Percentiles rank a stretch among this genome's conserved stretches.
Conservation (phyloP, 1,284 basidiomycete genomes). For the Cryptococcus floricola region DNA sequence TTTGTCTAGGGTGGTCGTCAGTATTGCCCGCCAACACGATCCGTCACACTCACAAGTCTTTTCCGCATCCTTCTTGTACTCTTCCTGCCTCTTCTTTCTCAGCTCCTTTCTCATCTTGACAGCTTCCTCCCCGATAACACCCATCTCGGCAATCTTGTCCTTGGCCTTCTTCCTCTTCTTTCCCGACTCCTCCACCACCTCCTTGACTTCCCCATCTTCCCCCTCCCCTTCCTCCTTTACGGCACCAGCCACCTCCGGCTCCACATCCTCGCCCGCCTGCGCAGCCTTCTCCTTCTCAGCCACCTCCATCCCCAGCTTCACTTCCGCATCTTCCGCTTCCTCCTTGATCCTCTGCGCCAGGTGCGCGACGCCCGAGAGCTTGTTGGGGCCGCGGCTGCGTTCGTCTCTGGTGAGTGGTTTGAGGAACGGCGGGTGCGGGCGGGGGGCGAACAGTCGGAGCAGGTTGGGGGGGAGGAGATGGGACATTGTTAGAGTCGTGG, state of each 20-base stretch:
- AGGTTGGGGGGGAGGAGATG: constrained; percentile 89
- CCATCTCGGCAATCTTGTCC: constrained; percentile 60
- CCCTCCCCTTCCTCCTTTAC: constrained; percentile 15
- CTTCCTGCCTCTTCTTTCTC: constrained; percentile 69
- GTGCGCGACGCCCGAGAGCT: constrained; percentile 66
- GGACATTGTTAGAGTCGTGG: constrained; percentile 51
- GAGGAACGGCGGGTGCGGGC: constrained; percentile 77
- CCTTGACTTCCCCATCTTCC: constrained; percentile 24
- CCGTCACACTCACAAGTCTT: constrained; percentile 64
- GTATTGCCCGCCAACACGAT: constrained; percentile 2
- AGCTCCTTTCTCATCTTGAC: constrained; percentile 73
- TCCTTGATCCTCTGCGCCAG: constrained; percentile 72
- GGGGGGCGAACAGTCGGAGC: constrained; percentile 87
- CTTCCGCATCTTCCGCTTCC: constrained; percentile 59
- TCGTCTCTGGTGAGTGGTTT: constrained; percentile 80
- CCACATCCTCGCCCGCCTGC: constrained; percentile 4
- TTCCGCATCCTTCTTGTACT: constrained; percentile 75
- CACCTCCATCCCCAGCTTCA: constrained; percentile 39
- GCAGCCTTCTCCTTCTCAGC: constrained; percentile 44
- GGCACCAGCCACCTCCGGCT: background rate
- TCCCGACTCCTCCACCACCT: constrained; percentile 8
- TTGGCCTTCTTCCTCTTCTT: constrained; percentile 51
- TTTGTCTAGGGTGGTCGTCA: constrained; percentile 59
- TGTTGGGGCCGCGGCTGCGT: constrained; percentile 65
- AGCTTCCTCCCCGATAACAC: constrained; percentile 43